Evolutionary conservation across 352 stramenopile species (phyloP).

Genomic region (Phytophthora aleatoria): DNA sequence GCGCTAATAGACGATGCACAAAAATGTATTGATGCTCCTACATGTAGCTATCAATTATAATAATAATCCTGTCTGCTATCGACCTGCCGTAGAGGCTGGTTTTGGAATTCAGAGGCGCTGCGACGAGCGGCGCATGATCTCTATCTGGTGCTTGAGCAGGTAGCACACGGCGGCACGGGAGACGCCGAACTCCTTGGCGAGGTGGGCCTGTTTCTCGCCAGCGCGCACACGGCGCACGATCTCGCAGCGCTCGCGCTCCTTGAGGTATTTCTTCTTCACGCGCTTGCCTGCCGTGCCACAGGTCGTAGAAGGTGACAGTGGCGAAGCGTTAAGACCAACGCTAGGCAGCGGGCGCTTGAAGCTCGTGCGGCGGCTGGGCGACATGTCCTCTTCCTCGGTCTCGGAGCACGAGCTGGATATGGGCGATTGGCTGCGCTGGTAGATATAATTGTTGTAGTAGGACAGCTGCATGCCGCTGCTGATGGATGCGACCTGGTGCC

Average conservation of each 20-base stretch:
- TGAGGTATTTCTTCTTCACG: slow-evolving; percentile 74
- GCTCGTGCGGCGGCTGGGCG: slow-evolving; percentile 13
- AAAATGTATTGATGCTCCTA: slow-evolving; percentile 34
- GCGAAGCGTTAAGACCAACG: slow-evolving; percentile 27
- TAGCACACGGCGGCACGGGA: slow-evolving; percentile 69
- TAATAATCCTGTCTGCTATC: slow-evolving; percentile 33
- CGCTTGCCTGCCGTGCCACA: slow-evolving; percentile 33
- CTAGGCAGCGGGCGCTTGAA: slow-evolving; percentile 30
- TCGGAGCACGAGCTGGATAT: slow-evolving; percentile 31
- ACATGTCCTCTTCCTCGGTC: slow-evolving; percentile 36
- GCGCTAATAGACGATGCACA: slow-evolving; percentile 5
- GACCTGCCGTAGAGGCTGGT: neutral
- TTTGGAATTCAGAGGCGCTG: slow-evolving; percentile 33
- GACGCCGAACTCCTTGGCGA: slow-evolving; percentile 71
- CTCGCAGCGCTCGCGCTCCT: slow-evolving; percentile 64
- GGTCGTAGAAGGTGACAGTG: slow-evolving; percentile 15
- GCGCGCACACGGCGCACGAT: slow-evolving; percentile 63
- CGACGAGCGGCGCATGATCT: slow-evolving; percentile 58
- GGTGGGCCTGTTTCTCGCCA: slow-evolving; percentile 63
- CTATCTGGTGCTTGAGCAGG: slow-evolving; percentile 64
- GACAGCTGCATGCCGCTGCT: slow-evolving; percentile 17
- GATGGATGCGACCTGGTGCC: slow-evolving; percentile 13
- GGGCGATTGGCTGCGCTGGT: slow-evolving; percentile 17
- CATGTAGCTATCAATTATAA: slow-evolving; percentile 28
- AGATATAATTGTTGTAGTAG: slow-evolving; percentile 22